Base-by-base conservation (phyloP, 306 rosid genomes). In the Vigna reflexopilosa region DNA sequence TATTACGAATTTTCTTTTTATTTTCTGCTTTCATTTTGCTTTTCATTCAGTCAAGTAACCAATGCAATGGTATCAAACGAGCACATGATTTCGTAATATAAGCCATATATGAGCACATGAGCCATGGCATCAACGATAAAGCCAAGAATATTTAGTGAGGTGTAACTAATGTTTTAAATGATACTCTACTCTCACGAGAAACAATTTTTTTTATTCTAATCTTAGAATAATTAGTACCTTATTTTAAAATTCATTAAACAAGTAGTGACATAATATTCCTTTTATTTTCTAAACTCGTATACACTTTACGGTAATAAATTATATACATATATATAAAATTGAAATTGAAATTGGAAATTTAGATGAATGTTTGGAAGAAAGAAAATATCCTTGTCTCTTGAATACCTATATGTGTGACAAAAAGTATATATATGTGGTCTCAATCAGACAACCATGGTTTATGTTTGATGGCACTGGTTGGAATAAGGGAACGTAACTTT, bases 61-160 rank as follows among this genome's bases (percentile, higher is more conserved):
- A 48, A 57, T 69, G 32, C 4, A 44, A 14, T 32, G 52, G 42
- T 20, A 59, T 58, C 62, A 57, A 76, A 44, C 1, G 7, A 22
- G 7, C 63, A 56, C 34, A 22, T 22, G 34, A 56, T 22, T 56
- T 56, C 5, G 12, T 56, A 17, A 10, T 56, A 22, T 22, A 56
- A 56, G 34, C 62, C 63, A 56, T 24, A 38, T 8, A 40, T 72
- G 73, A 26, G 38, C 78, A 72, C 73, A 49, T 68, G 78, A 72
- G 51, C 38, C 48, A 72, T 13, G 73, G 67, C 73, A 63, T 72
- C 78, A 28, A 7, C 57, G 57, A 51, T 64, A 50, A 63, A 72
- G 73, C 73, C 42, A 63, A 63, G 78, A 80, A 80, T 80, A 79
- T 70, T 36, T 36, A 54, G 54, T 80, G 59, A 72, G 73, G 67